Evolutionary conservation across 1,139 yeast genomes (phyloP), one percentile per base, ranked within the genome.

Genomic region (Candida labiduridarum): DNA sequence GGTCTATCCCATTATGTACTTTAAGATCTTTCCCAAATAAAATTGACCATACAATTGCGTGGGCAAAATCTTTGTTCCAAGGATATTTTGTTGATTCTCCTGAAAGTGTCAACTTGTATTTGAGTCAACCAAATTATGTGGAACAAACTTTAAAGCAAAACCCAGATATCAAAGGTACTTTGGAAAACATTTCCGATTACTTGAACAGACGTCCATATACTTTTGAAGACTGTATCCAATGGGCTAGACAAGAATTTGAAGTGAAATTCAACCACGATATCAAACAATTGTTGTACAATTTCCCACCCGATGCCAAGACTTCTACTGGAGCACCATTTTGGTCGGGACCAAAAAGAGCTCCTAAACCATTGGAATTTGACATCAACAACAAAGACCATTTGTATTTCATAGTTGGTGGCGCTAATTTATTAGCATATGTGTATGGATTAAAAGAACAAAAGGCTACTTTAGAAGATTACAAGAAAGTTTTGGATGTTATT

Each of bases 301-400:
- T 95, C 81, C 99, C 99, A 29, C 83, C 80, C 55, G 99, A 94
- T 71, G 96, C 98, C 5, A 85, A 81, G 49, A 94, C 97, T 2
- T 85, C 96, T 0, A 80, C 80, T 51, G 99, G 99, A 50, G 92
- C 87, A 35, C 95, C 96, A 57, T 94, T 94, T 72, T 94, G 99
- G 99, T 84, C 96, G 25, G 97, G 98, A 53, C 96, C 98, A 43
- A 94, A 94, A 74, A 85, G 99, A 68, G 96, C 97, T 19, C 99
- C 99, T 49, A 82, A 81, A 44, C 91, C 97, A 18, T 78, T 91
- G 56, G 76, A 59, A 15, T 92, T 94, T 66, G 96, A 91, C 63
- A 77, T 87, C 57, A 74, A 83, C 59, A 84, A 91, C 64, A 78
- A 79, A 11, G 87, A 89, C 62, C 98, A 94, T 66, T 81, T 85